A percentile compares a stretch with the other conserved stretches of the same genome.
Conservation (phyloP, 2,329 filamentous ascomycete species). For the Cercospora berteroae region DNA sequence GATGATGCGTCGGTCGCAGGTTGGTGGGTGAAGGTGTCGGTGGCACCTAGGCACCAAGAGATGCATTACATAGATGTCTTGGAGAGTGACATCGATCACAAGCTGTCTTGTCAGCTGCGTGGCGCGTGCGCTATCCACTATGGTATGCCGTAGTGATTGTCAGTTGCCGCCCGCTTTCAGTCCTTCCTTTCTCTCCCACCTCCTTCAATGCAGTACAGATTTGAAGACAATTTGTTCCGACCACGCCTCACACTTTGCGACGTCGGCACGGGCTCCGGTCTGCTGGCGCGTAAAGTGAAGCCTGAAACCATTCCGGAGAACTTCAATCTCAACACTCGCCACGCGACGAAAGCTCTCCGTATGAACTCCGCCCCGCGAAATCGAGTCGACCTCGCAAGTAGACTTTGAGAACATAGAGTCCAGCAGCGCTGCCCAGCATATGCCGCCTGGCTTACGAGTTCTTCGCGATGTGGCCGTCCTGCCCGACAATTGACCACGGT, state of each 20-base stretch:
- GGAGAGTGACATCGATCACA: conserved; percentile 2
- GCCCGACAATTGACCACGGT: not conserved
- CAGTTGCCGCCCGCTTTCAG: not conserved
- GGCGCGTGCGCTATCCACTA: not conserved
- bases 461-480: not conserved
- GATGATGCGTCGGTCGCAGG: conserved; percentile 3
- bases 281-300: not conserved
- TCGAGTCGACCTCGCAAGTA: not conserved
- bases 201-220: not conserved
- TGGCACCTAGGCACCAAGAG: conserved; percentile 11
- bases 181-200: not conserved
- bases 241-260: not conserved
- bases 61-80: conserved; percentile 4
- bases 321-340: not conserved
- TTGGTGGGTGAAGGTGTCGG: not conserved
- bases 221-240: not conserved
- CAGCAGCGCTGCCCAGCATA: not conserved
- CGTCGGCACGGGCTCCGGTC: not conserved
- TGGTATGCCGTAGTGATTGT: not conserved
- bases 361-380: not conserved
- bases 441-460: not conserved
- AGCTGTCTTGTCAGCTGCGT: conserved; percentile 4
- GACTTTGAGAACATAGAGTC: not conserved
- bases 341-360: not conserved
- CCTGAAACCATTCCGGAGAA: not conserved